A percentile compares a stretch with the other conserved stretches of the same genome.
Conservation (phyloP, 116 monocot genomes). For the Zostera marina region DNA sequence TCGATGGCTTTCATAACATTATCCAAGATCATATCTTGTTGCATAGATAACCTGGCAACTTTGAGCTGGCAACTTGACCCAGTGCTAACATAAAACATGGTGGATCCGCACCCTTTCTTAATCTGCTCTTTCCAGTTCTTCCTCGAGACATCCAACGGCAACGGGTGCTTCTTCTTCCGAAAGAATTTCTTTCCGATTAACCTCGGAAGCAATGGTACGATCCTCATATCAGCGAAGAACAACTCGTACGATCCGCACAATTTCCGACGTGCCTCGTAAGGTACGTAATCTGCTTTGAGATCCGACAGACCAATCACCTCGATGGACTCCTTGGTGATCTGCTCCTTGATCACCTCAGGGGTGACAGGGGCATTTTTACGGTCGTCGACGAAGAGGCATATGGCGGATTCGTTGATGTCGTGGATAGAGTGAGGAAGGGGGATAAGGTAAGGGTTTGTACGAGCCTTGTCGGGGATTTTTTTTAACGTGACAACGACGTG, state of each 20-base stretch:
- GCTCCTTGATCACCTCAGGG: slow-evolving; percentile 11
- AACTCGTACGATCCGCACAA: slow-evolving; percentile 67
- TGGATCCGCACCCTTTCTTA: slow-evolving; percentile 17
- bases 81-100: slow-evolving; percentile 36
- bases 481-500: slow-evolving; percentile 43
- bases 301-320: slow-evolving; percentile 32
- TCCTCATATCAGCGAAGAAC: slow-evolving; percentile 68
- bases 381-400: slow-evolving; percentile 63
- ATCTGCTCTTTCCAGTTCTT: slow-evolving; percentile 51
- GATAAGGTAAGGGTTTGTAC: slow-evolving; percentile 44
- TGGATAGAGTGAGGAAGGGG: slow-evolving; percentile 55
- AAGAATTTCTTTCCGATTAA: slow-evolving; percentile 71
- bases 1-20: slow-evolving; percentile 44
- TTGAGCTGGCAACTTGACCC: slow-evolving; percentile 56
- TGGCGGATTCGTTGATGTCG: slow-evolving; percentile 16
- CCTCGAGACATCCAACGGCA: slow-evolving; percentile 33
- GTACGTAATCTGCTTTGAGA: slow-evolving; percentile 44
- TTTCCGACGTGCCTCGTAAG: slow-evolving; percentile 60
- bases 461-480: slow-evolving; percentile 25
- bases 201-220: slow-evolving; percentile 52
- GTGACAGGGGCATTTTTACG: slow-evolving; percentile 13
- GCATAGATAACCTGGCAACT: slow-evolving; percentile 49
- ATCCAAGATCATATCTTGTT: slow-evolving; percentile 36
- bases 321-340: slow-evolving; percentile 16
- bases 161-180: slow-evolving; percentile 75